Evolutionary conservation across 306 rosid genomes (phyloP), one percentile per base, ranked within the genome.

Genomic region (Vachellia pachyceras): DNA sequence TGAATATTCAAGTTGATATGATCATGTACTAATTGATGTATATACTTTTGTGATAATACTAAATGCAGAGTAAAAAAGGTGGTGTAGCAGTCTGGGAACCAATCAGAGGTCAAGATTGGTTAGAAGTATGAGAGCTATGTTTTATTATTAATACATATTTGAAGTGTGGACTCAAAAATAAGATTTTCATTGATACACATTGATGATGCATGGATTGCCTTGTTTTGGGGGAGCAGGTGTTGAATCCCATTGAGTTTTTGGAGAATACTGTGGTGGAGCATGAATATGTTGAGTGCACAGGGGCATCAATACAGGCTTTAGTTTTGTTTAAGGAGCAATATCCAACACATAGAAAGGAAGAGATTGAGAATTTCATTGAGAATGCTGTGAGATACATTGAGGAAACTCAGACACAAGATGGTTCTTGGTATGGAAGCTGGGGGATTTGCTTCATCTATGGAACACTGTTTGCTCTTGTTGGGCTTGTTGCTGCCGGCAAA

Each of bases 21-120:
- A 5, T 49, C 47, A 14, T 49, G 18, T 14, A 49, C 20, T 49
- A 5, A 49, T 49, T 14, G 6, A 49, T 5, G 1, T 0, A 0
- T n/a, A n/a, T 47, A 44, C 2, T 15, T 49, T 4, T 15, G 5
- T 15, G 17, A 49, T 4, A 14, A 47, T 49, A 13, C 8, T 49
- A 5, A 13, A 13, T 47, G 0, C 17, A 15, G 88, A 86, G 89
- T 80, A 73, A 86, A 45, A 90, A 84, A 5, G 94, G 91, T 29
- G 94, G 94, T 41, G 72, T 84, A 23, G 69, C 71, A 15, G 25
- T 8, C 3, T 66, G 46, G 71, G 71, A 66, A n/a, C 25, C 25
- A 17, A 18, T 66, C 85, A 75, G 79, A 61, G 87, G 72, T 9
- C 68, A 77, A 63, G 71, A 83, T 0, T 85, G 89, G 89, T 71